A percentile compares a stretch with the other conserved stretches of the same genome.
Evolutionary conservation across 169 alveolate genomes (phyloP).

Genomic region (Eimeria maxima): DNA sequence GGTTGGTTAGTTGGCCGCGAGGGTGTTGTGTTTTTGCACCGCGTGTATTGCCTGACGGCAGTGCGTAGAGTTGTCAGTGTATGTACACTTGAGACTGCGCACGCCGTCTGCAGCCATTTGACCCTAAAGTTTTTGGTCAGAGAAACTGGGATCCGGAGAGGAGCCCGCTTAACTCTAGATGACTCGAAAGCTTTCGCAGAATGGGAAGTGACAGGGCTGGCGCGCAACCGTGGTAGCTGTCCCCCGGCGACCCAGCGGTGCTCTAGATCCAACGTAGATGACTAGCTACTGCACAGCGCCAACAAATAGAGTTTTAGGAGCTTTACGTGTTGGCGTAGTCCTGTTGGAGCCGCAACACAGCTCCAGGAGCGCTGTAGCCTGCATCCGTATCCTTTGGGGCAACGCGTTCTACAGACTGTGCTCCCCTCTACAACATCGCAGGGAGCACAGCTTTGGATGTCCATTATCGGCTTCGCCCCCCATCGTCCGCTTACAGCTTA

Average conservation of each 20-base stretch:
- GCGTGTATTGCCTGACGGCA: not conserved
- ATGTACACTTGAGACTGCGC: conserved; percentile 4
- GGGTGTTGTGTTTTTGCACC: not conserved
- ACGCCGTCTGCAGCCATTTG: conserved; percentile 38
- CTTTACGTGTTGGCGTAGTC: not conserved
- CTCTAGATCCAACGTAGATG: not conserved
- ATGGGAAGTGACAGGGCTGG: not conserved
- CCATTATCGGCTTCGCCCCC: not conserved
- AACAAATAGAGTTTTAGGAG: not conserved
- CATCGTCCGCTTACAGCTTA: conserved; percentile 1
- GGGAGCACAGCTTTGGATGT: not conserved
- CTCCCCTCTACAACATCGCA: not conserved
- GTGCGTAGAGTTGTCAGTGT: conserved; percentile 13
- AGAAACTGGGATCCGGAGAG: not conserved
- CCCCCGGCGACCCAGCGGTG: not conserved
- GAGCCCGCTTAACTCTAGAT: not conserved
- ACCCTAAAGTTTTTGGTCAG: conserved; percentile 35
- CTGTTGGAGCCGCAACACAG: not conserved
- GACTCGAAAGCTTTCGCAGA: not conserved
- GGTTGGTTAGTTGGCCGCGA: conserved; percentile 6
- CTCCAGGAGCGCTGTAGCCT: not conserved
- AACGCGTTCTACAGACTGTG: not conserved
- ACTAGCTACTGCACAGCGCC: not conserved
- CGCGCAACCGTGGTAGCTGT: not conserved
- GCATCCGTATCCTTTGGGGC: not conserved